Evolutionary conservation across 805 yeast species (phyloP), one percentile per base, ranked within the genome.

Genomic region (Candida parachauliodes): DNA sequence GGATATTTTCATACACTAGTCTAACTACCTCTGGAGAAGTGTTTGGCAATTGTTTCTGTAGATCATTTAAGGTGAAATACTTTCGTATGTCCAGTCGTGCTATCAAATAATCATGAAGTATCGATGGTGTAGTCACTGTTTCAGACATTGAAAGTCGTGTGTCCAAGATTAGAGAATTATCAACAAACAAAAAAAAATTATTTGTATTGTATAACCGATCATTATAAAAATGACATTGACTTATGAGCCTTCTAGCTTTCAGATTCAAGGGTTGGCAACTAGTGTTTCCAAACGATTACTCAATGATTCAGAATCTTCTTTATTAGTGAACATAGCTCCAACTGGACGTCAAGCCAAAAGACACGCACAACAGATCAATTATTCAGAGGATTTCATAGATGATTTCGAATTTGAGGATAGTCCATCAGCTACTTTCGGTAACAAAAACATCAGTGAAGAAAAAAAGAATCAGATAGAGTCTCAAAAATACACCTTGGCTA

Each of bases 291-390:
- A 84, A 37, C 68, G 97, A 45, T 70, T 88, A 28, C 44, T 54
- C 3, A 76, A 85, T 44, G 80, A 82, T 44, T 83, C 80, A 23
- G 79, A 81, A 40, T 85, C 88, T 23, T 79, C 94, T 2, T 62
- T 89, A 22, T 76, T 81, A 48, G 72, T 83, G 22, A 63, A 55
- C 25, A 75, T 87, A 2, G 83, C 88, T 1, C 81, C 83, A 17
- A 85, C 87, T 2, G 77, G 88, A 3, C 74, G 97, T 46, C 74
- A 82, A 21, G 81, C 88, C 23, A 88, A 87, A 56, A 70, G 96
- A 49, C 63, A 70, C 28, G 80, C 86, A 8, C 74, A 74, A 26
- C 82, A 79, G 34, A 77, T 86, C 36, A 86, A 84, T 55, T 88
- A 88, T 53, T 93, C 96, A 0, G 96, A 88, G 55, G 48, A 44